phyloP scores from a whole-genome alignment of 192 early-diverging fungal genomes.

The Backusella parvicylindrica region DNA sequence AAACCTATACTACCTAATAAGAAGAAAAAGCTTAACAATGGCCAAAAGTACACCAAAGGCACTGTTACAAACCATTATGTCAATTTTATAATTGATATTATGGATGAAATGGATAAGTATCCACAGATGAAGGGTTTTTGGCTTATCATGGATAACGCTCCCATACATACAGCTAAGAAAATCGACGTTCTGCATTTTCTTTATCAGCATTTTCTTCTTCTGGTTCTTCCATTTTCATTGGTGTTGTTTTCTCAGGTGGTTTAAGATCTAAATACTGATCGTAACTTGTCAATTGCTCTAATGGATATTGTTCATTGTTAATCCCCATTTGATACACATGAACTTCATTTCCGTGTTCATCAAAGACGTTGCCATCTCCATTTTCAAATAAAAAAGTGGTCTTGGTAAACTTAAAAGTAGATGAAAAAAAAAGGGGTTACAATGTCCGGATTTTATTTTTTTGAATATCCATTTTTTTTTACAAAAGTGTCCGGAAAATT shows the following conservation, averaged over 20 bases:
- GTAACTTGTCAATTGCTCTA: background rate
- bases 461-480: too few species aligned
- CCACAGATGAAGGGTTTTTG: slow-evolving; percentile 12
- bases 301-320: background rate
- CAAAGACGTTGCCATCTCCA: background rate
- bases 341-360: background rate
- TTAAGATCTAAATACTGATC: background rate
- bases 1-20: background rate
- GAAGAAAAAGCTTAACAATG: background rate
- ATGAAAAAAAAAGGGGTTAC: too few species aligned
- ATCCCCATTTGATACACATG: background rate
- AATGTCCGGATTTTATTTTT: too few species aligned
- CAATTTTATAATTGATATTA: background rate
- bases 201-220: background rate
- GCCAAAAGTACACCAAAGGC: background rate
- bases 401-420: too few species aligned
- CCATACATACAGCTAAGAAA: background rate
- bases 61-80: background rate
- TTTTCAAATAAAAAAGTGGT: background rate
- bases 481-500: too few species aligned
- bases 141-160: slow-evolving; percentile 21
- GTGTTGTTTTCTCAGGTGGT: background rate
- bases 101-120: slow-evolving; percentile 8
- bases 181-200: too few species aligned
- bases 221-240: background rate